phyloP scores from a whole-genome alignment of 805 yeast genomes.

The Sugiyamaella mastotermitis region DNA sequence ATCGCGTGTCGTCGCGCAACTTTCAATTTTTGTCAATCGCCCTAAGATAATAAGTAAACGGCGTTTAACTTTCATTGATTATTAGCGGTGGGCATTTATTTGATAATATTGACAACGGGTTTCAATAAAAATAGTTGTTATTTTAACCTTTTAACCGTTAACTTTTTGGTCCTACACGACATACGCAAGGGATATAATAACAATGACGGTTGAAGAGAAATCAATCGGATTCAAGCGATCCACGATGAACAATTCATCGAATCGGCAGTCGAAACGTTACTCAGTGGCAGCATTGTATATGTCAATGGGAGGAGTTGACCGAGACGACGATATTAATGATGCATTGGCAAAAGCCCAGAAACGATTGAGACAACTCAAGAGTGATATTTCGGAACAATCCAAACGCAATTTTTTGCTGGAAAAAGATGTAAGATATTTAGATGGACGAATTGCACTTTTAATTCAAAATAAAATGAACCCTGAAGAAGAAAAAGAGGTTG shows the following conservation, averaged over 20 bases:
- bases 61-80: too few species aligned
- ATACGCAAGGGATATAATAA: too few species aligned
- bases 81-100: too few species aligned
- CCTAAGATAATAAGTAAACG: too few species aligned
- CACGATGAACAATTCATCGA: slow-evolving; percentile 9
- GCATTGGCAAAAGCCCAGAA: slow-evolving; percentile 30
- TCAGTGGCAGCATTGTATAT: slow-evolving; percentile 32
- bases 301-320: slow-evolving; percentile 31
- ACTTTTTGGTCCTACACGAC: too few species aligned
- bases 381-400: slow-evolving; percentile 31
- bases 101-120: too few species aligned
- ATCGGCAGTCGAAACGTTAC: slow-evolving; percentile 29
- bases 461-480: slow-evolving; percentile 33
- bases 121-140: too few species aligned
- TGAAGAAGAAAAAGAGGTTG: slow-evolving; percentile 33
- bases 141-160: too few species aligned
- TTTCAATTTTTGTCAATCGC: too few species aligned
- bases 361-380: slow-evolving; percentile 29
- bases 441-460: slow-evolving; percentile 33
- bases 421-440: slow-evolving; percentile 34
- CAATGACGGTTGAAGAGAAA: too few species aligned
- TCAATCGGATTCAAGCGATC: not conserved
- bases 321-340: slow-evolving; percentile 31
- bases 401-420: slow-evolving; percentile 33
- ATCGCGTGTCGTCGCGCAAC: too few species aligned